phyloP scores from a whole-genome alignment of 2,329 filamentous ascomycete species.

The Cladophialophora carrionii region DNA sequence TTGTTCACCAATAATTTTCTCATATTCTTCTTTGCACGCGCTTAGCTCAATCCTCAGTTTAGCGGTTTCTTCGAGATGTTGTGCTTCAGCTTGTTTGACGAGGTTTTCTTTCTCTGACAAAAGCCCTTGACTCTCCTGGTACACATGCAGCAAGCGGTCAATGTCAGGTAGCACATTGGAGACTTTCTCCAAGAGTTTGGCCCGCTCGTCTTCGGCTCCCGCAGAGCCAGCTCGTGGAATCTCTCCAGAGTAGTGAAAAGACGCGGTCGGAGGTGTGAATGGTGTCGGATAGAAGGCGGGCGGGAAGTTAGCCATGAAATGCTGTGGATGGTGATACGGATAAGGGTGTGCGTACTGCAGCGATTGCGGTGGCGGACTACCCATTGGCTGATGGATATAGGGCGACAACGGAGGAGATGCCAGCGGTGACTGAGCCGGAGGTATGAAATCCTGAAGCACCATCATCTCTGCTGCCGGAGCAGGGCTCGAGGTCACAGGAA shows the following conservation, averaged over 20 bases:
- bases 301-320: constrained; percentile 21
- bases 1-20: constrained; percentile 40
- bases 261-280: constrained; percentile 20
- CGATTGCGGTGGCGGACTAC: constrained; percentile 28
- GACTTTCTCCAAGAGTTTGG: constrained; percentile 43
- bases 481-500: constrained; percentile 44
- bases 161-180: constrained; percentile 54
- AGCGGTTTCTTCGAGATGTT: constrained; percentile 54
- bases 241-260: constrained; percentile 14
- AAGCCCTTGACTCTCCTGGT: constrained; percentile 57
- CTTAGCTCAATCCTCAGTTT: constrained; percentile 56
- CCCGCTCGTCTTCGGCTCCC: constrained; percentile 30
- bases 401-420: constrained; percentile 32
- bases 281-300: constrained; percentile 23
- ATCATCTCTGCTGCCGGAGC: constrained; percentile 2
- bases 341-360: constrained; percentile 18
- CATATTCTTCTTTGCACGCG: constrained; percentile 50
- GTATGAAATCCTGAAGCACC: constrained; percentile 6
- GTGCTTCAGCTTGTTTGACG: constrained; percentile 53
- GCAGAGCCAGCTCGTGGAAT: constrained; percentile 26
- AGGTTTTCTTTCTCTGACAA: constrained; percentile 55
- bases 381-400: constrained; percentile 25
- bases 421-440: constrained; percentile 22
- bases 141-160: constrained; percentile 50
- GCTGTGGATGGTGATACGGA: constrained; percentile 26